Base-by-base conservation (phyloP, 23 red algal species). In the Chondrus crispus region DNA sequence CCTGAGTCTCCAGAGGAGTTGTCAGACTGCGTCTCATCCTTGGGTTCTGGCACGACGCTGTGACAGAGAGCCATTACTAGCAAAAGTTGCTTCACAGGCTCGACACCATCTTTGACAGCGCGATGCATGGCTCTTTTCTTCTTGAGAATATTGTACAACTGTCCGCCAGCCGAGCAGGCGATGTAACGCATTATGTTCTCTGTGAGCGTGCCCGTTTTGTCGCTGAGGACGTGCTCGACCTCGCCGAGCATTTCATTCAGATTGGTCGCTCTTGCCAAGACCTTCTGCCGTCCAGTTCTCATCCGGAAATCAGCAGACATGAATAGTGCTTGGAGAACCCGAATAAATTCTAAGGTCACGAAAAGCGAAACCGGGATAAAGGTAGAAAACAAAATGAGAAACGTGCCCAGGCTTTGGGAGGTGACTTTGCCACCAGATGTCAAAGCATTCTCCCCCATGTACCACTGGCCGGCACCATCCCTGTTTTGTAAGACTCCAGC, bases 151-250 rank as follows among this genome's bases (percentile, higher is more conserved):
- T 96, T 84, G 47, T 94, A 92, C 20, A 98, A 55, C 43, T 87
- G 71, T 24, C 85, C 85, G 11, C 91, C 90, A 19, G 89, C 91
- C 7, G 87, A 88, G 69, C 96, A 98, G 28, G 92, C 88, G 30
- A 95, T 91, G 45, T 93, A 98, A 12, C 93, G 63, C 96, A 98
- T 98, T 52, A 83, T 84, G 62, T 98, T 98, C 57, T 95, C 93
- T 2, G 96, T 98, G 29, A 98, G 80, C 7, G 96, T 98, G 3
- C 96, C 96, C 10, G 96, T 98, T 60, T 98, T 98, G 72, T 98
- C 96, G 29, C 87, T 92, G 35, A 94, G 85, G 32, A 98, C 72
- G 80, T 92, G 82, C 46, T 98, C 74, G 71, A 98, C 71, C 35
- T 90, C 81, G 26, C 91, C 96, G 7, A 98, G 82, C 42, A 81